These are phyloP conservation scores for Podaxis sp. DNA, from an alignment of 768 basidiomycete species.

Conservation along the genomic window DNA sequence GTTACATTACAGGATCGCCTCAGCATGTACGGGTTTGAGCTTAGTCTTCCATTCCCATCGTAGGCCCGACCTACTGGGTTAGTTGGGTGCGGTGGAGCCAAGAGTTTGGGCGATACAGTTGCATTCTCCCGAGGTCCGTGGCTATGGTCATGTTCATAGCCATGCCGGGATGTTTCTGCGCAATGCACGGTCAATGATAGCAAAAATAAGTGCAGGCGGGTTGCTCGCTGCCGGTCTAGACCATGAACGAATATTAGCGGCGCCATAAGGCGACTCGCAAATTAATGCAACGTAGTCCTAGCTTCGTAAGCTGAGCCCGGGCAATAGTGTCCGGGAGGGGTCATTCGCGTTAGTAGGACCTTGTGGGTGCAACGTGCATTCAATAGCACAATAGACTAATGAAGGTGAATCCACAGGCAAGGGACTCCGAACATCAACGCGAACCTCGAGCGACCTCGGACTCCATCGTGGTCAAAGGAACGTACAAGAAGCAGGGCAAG, in stretches of 20 bases:
- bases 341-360: not conserved
- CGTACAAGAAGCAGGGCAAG: not conserved
- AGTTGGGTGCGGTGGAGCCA: not conserved
- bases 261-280: not conserved
- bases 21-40: not conserved
- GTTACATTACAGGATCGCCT: not conserved
- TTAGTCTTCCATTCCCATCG: not conserved
- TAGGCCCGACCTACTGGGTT: too few relatives aligned
- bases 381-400: not conserved
- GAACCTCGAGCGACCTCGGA: not conserved
- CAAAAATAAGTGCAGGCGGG: not conserved
- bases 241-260: not conserved
- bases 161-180: not conserved
- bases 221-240: not conserved
- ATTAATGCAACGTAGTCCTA: not conserved
- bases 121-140: not conserved
- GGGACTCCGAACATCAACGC: not conserved
- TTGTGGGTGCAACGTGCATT: slow-evolving; percentile 3
- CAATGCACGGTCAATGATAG: not conserved
- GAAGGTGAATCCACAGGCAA: not conserved
- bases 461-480: not conserved
- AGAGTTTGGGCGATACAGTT: not conserved
- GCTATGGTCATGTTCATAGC: not conserved
- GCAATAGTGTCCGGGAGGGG: not conserved
- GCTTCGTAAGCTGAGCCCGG: not conserved